phyloP scores from a whole-genome alignment of 2,329 filamentous ascomycete genomes.

The Curvularia eragrostidis region DNA sequence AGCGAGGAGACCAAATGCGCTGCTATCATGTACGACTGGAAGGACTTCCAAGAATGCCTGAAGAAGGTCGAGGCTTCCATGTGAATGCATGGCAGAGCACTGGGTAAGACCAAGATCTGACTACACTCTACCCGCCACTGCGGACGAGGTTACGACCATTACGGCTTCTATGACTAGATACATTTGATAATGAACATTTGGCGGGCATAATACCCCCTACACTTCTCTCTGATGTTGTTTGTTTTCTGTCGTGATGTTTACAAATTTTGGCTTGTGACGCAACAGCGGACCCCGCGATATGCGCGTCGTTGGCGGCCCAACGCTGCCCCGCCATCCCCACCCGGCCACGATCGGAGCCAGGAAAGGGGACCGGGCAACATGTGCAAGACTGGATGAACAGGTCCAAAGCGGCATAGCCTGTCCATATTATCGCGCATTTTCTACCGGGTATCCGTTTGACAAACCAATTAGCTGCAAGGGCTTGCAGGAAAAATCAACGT shows the following conservation, averaged over 20 bases:
- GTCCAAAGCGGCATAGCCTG: background rate
- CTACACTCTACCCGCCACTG: slow-evolving; percentile 18
- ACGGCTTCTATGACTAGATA: slow-evolving; percentile 23
- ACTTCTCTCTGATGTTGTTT: background rate
- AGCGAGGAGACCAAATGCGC: slow-evolving; percentile 57
- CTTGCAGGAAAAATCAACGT: background rate
- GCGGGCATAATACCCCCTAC: slow-evolving; percentile 1
- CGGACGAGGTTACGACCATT: slow-evolving; percentile 29
- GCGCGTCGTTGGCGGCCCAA: slow-evolving; percentile 15
- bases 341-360: slow-evolving; percentile 3
- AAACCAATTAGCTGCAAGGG: background rate
- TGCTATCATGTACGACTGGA: slow-evolving; percentile 61
- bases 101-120: slow-evolving; percentile 18
- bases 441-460: background rate
- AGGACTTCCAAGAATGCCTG: slow-evolving; percentile 57
- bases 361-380: slow-evolving; percentile 5
- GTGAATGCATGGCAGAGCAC: slow-evolving; percentile 26
- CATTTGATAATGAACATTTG: slow-evolving; percentile 16
- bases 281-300: slow-evolving; percentile 11
- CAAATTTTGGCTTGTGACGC: slow-evolving; percentile 13
- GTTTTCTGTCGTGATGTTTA: slow-evolving; percentile 4
- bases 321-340: slow-evolving; percentile 14
- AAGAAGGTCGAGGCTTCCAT: slow-evolving; percentile 56
- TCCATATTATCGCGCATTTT: background rate
- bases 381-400: background rate